A percentile compares a stretch with the other conserved stretches of the same genome.
These are phyloP conservation scores for Leptographium procerum DNA, from an alignment of 2,329 filamentous ascomycete genomes.

Conservation along the genomic window DNA sequence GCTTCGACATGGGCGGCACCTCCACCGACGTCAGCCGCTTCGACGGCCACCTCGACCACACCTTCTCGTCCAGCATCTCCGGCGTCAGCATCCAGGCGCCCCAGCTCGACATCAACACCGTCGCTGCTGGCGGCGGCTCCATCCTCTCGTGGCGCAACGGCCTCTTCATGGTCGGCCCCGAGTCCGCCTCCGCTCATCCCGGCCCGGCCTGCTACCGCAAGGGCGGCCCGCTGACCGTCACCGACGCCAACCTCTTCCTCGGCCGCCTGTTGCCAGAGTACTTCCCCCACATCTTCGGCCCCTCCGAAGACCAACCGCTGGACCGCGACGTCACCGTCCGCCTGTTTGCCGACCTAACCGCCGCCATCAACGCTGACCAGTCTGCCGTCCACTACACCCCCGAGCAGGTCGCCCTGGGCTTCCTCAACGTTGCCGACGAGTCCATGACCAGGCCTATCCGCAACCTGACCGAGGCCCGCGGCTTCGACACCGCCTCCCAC, in stretches of 20 bases:
- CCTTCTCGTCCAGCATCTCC: constrained; percentile 57
- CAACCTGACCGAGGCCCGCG: constrained; percentile 79
- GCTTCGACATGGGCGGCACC: constrained; percentile 70
- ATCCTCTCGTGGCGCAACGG: constrained; percentile 57
- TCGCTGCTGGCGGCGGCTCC: constrained; percentile 70
- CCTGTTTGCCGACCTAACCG: no score
- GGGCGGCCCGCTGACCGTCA: constrained; percentile 57
- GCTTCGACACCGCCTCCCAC: constrained; percentile 79
- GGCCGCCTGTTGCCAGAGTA: constrained; percentile 44
- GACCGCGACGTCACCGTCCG: constrained; percentile 51
- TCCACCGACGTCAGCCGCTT: constrained; percentile 85
- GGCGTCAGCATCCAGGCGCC: constrained; percentile 86
- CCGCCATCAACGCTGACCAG: no score
- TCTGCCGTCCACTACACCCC: constrained; percentile 60
- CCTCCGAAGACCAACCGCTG: constrained; percentile 44
- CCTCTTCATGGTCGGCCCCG: constrained; percentile 60
- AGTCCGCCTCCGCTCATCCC: constrained; percentile 54
- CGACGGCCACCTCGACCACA: constrained; percentile 52
- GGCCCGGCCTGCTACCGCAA: constrained; percentile 60
- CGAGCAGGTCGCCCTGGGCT: constrained; percentile 81
- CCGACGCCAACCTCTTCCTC: constrained; percentile 54
- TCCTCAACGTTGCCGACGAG: constrained; percentile 80
- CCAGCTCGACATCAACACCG: constrained; percentile 87
- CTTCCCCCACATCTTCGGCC: constrained; percentile 58
- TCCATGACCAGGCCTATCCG: constrained; percentile 84